phyloP scores from a whole-genome alignment of 2,329 filamentous ascomycete genomes.

The Apiospora arundinis region DNA sequence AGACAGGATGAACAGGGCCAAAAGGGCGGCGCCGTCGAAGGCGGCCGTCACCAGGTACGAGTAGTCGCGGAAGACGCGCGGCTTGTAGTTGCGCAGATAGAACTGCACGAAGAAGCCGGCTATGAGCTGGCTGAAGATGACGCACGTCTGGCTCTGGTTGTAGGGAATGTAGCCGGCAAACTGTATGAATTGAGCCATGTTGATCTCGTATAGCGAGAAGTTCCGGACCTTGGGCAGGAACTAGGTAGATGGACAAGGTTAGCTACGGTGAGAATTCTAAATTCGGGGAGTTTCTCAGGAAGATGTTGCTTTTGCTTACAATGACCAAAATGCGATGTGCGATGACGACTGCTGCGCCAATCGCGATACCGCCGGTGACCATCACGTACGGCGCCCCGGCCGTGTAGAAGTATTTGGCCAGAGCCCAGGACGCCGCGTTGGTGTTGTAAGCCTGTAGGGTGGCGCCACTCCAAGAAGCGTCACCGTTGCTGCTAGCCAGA shows the following conservation, averaged over 20 bases:
- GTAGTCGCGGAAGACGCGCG: slow-evolving; percentile 59
- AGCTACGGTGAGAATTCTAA: background rate
- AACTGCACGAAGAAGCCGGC: slow-evolving; percentile 57
- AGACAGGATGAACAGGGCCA: slow-evolving; percentile 57
- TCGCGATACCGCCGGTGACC: slow-evolving; percentile 56
- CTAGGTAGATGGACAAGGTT: slow-evolving; percentile 39
- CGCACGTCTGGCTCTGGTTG: slow-evolving; percentile 61
- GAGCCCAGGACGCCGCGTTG: slow-evolving; percentile 54
- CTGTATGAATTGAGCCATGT: slow-evolving; percentile 60
- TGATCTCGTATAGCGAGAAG: slow-evolving; percentile 52
- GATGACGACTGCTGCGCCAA: slow-evolving; percentile 53
- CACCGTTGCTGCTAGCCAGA: slow-evolving; percentile 52
- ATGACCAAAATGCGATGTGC: slow-evolving; percentile 51
- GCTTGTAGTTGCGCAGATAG: slow-evolving; percentile 59
- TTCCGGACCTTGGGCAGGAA: slow-evolving; percentile 53
- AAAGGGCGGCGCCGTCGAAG: slow-evolving; percentile 57
- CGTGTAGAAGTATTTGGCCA: slow-evolving; percentile 61
- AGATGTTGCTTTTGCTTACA: too few relatives aligned
- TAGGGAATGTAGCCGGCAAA: slow-evolving; percentile 62
- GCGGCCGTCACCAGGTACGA: slow-evolving; percentile 60
- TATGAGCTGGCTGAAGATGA: slow-evolving; percentile 53
- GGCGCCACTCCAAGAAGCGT: slow-evolving; percentile 59
- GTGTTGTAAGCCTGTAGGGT: slow-evolving; percentile 56
- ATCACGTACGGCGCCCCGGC: slow-evolving; percentile 49
- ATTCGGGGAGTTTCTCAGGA: too few relatives aligned